A percentile compares a stretch with the other conserved stretches of the same genome.
phyloP scores from a whole-genome alignment of 176 grass and related monocot species.

The Avena insularis region DNA sequence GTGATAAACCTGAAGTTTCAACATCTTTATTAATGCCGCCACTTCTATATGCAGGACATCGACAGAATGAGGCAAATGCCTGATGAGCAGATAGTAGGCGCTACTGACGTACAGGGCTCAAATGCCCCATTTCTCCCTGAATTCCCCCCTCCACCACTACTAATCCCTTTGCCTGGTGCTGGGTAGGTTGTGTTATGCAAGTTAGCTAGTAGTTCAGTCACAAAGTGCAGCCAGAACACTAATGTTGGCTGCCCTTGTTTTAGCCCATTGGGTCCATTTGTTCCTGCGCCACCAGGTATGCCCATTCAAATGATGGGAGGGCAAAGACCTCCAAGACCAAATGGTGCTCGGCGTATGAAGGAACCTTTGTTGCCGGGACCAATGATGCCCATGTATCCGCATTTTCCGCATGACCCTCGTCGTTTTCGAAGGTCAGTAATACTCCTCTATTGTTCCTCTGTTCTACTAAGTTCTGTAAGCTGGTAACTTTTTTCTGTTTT shows the following conservation, averaged over 20 bases:
- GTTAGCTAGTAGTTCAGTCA: conserved; percentile 32
- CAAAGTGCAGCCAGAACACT: conserved; percentile 23
- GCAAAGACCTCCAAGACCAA: conserved; percentile 47
- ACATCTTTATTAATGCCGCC: not conserved
- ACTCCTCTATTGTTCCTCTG: not conserved
- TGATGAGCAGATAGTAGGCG: conserved; percentile 51
- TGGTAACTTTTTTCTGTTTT: not conserved
- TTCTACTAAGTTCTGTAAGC: not conserved
- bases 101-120: conserved; percentile 46
- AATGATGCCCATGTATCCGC: conserved; percentile 58
- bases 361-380: conserved; percentile 42
- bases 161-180: conserved; percentile 77
- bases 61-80: conserved; percentile 50
- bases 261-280: conserved; percentile 84
- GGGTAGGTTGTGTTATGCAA: conserved; percentile 59
- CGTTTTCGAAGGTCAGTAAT: conserved; percentile 58
- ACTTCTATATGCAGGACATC: conserved; percentile 51
- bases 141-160: conserved; percentile 45
- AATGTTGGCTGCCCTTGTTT: conserved; percentile 39
- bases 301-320: conserved; percentile 64
- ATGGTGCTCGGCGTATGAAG: conserved; percentile 45
- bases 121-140: conserved; percentile 51
- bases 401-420: conserved; percentile 54
- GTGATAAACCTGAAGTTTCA: not conserved
- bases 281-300: conserved; percentile 74